These are phyloP conservation scores for Andrographis paniculata DNA, from an alignment of 305 asterid genomes.

Conservation along the genomic window DNA sequence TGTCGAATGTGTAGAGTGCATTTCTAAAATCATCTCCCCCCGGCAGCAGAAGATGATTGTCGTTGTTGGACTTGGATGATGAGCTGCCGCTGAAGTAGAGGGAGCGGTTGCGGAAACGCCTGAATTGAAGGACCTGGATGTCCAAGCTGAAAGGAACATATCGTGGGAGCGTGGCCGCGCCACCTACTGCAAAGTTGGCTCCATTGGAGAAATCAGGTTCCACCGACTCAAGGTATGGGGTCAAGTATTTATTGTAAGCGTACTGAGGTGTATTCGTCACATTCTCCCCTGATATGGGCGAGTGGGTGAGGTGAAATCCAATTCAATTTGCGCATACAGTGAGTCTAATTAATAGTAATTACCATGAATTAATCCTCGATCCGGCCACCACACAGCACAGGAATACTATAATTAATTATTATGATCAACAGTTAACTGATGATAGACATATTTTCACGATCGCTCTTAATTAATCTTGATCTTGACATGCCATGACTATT, in stretches of 20 bases:
- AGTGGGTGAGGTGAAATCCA: no score
- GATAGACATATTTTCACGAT: no score
- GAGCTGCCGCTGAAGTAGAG: constrained; percentile 23
- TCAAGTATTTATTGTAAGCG: constrained; percentile 30
- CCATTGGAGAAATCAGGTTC: constrained; percentile 35
- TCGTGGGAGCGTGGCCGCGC: constrained; percentile 34
- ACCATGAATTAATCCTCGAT: no score
- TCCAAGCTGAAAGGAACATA: constrained; percentile 25
- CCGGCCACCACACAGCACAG: no score
- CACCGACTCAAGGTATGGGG: constrained; percentile 40
- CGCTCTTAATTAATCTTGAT: no score
- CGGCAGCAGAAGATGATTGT: neutral
- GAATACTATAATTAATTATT: no score
- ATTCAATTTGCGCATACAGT: no score
- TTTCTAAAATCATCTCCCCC: constrained; percentile 29
- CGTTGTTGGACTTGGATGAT: neutral
- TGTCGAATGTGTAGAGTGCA: constrained; percentile 43
- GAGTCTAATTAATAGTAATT: no score
- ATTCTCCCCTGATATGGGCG: constrained; percentile 53
- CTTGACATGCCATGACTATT: no score
- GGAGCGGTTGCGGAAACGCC: constrained; percentile 33
- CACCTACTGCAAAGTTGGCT: constrained; percentile 37
- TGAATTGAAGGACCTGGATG: constrained; percentile 32
- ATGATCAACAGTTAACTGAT: no score
- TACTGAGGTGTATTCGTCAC: constrained; percentile 17